phyloP scores from a whole-genome alignment of 331 rosid genomes.

The Pyrus hybrid region DNA sequence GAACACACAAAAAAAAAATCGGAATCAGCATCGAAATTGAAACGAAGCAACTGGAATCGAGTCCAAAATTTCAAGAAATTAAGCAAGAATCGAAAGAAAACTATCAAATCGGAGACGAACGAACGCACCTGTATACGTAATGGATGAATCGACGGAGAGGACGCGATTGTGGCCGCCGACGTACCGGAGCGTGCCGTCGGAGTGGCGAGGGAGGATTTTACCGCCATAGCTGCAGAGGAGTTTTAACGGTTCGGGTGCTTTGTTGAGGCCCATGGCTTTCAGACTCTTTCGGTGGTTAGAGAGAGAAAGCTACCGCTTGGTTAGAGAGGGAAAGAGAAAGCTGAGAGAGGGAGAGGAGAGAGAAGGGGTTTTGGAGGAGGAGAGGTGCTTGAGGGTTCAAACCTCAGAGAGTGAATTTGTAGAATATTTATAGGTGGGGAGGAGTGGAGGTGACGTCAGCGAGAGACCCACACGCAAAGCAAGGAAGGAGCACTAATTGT shows the following conservation, averaged over 20 bases:
- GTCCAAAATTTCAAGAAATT: not conserved
- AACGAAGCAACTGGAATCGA: not conserved
- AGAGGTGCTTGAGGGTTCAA: conserved; percentile 19
- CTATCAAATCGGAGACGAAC: not conserved
- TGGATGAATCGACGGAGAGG: conserved; percentile 47
- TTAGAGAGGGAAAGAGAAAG: not conserved
- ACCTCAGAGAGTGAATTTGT: conserved; percentile 27
- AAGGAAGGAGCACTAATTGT: not conserved
- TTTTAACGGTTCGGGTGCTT: conserved; percentile 27
- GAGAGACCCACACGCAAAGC: conserved; percentile 28
- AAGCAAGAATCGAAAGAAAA: not conserved
- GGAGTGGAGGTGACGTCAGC: not conserved
- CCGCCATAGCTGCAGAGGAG: conserved; percentile 88
- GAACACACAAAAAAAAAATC: not conserved
- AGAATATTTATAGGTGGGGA: conserved; percentile 37
- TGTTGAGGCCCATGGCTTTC: conserved; percentile 21
- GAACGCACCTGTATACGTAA: conserved; percentile 54
- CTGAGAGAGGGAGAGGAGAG: not conserved
- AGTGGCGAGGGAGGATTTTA: conserved; percentile 61
- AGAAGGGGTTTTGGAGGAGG: not conserved
- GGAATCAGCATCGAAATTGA: not conserved
- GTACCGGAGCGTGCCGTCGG: conserved; percentile 82
- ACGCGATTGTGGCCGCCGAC: conserved; percentile 80
- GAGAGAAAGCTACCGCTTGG: not conserved
- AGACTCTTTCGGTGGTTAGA: not conserved